A percentile compares a stretch with the other conserved stretches of the same genome.
Evolutionary conservation across 2,329 filamentous ascomycete species (phyloP).

Genomic region (Phoma sp.): DNA sequence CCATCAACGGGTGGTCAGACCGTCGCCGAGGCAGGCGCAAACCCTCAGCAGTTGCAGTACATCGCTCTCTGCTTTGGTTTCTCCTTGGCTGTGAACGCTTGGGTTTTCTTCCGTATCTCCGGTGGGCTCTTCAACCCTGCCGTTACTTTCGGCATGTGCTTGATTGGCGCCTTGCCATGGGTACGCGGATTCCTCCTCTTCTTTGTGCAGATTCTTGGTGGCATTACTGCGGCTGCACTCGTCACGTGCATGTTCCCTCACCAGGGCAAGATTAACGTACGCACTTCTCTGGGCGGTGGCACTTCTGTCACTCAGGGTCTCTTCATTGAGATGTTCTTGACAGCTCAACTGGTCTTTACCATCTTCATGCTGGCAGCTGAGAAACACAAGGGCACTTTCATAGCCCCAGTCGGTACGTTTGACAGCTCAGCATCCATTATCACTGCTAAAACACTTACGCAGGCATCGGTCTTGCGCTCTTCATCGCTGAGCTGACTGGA

Average conservation of each 20-base stretch:
- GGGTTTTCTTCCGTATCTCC: slow-evolving; percentile 40
- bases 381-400: slow-evolving; percentile 64
- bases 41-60: slow-evolving; percentile 48
- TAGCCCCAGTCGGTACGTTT: slow-evolving; percentile 66
- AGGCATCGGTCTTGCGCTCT: slow-evolving; percentile 65
- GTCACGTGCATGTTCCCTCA: slow-evolving; percentile 35
- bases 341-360: slow-evolving; percentile 41
- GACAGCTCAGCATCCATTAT: no score
- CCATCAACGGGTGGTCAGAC: slow-evolving; percentile 25
- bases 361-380: slow-evolving; percentile 64
- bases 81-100: slow-evolving; percentile 51
- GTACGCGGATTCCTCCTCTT: slow-evolving; percentile 25
- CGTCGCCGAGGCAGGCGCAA: slow-evolving; percentile 33
- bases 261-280: slow-evolving; percentile 25
- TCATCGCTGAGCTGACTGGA: slow-evolving; percentile 58
- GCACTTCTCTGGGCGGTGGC: slow-evolving; percentile 18
- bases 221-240: slow-evolving; percentile 35
- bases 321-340: slow-evolving; percentile 29
- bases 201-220: slow-evolving; percentile 31
- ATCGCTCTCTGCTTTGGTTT: slow-evolving; percentile 51
- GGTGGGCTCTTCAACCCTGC: slow-evolving; percentile 37
- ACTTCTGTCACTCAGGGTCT: slow-evolving; percentile 29
- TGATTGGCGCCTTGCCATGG: slow-evolving; percentile 24
- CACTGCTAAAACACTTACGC: neutral
- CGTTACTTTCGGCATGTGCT: slow-evolving; percentile 43